These are phyloP conservation scores for Pyrrhoderma noxium DNA, from an alignment of 1,284 basidiomycete genomes.

Conservation along the genomic window DNA sequence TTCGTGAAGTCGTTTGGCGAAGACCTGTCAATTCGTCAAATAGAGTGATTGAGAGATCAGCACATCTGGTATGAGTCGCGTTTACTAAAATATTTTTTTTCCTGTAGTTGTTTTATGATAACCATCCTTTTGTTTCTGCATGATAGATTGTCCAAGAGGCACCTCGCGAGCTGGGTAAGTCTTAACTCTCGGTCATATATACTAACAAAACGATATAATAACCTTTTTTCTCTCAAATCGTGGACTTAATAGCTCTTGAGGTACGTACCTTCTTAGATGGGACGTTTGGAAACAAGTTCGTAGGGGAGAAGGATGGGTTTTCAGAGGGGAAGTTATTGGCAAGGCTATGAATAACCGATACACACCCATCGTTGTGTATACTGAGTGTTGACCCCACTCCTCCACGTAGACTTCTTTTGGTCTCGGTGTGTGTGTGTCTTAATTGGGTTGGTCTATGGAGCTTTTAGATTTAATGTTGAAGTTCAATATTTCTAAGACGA, in stretches of 20 bases:
- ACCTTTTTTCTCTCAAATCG: no score
- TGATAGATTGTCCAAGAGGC: constrained; percentile 25
- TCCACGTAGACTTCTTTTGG: no score
- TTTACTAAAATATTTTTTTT: not conserved
- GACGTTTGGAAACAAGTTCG: not conserved
- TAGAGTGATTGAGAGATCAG: constrained; percentile 38
- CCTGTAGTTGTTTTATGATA: not conserved
- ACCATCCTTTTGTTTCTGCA: not conserved
- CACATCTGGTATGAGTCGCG: constrained; percentile 48
- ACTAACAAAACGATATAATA: not conserved
- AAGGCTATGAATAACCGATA: not conserved
- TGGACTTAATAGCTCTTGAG: no score
- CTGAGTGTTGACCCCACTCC: no score
- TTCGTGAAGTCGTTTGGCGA: constrained; percentile 48
- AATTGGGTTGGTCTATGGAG: no score
- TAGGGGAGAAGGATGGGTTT: not conserved
- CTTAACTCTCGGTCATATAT: not conserved
- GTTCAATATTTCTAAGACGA: no score
- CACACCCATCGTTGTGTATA: not conserved
- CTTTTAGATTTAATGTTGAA: no score
- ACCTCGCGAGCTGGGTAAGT: constrained; percentile 26
- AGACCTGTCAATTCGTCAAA: constrained; percentile 53
- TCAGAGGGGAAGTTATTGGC: no score
- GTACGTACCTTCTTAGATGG: constrained; percentile 6
- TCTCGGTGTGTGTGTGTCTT: no score